Conservation (phyloP, 495 filamentous ascomycete genomes). For the Aspergillus biplanus region DNA sequence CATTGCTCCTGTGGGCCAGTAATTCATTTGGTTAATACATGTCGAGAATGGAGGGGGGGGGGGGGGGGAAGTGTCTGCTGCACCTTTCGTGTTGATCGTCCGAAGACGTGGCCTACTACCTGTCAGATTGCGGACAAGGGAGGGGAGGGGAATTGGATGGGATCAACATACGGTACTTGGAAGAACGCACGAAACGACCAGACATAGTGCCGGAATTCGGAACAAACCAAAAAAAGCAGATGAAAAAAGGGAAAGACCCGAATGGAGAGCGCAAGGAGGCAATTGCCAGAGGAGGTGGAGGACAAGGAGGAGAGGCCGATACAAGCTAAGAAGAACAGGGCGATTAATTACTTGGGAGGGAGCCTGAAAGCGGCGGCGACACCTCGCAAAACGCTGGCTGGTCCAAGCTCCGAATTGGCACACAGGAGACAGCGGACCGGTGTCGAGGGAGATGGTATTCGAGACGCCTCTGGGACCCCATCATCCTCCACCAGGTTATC, state of each 20-base stretch:
- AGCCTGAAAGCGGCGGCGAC: not conserved
- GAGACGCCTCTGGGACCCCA: not conserved
- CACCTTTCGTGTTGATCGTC: constrained; percentile 89
- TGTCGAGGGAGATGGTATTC: not conserved
- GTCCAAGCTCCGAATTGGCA: not conserved
- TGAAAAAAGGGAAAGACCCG: constrained; percentile 17
- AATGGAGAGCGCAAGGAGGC: constrained; percentile 18
- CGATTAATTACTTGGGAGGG: constrained; percentile 16
- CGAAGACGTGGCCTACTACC: constrained; percentile 90
- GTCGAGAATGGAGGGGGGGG: not conserved
- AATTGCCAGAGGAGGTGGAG: constrained; percentile 18
- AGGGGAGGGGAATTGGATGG: constrained; percentile 17
- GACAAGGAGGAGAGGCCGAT: constrained; percentile 20
- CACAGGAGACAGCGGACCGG: not conserved
- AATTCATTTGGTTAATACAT: not conserved
- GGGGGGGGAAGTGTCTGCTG: constrained; percentile 23
- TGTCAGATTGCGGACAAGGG: constrained; percentile 39
- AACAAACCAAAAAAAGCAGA: constrained; percentile 14
- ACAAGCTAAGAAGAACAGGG: constrained; percentile 10
- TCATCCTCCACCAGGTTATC: too few relatives aligned
- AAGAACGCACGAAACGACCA: constrained; percentile 95
- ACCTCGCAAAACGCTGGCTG: not conserved
- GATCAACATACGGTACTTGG: constrained; percentile 88
- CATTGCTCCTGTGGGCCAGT: constrained; percentile 69
- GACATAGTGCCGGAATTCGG: constrained; percentile 62